Conservation (phyloP, 495 filamentous ascomycete species). For the Neurospora sp. region DNA sequence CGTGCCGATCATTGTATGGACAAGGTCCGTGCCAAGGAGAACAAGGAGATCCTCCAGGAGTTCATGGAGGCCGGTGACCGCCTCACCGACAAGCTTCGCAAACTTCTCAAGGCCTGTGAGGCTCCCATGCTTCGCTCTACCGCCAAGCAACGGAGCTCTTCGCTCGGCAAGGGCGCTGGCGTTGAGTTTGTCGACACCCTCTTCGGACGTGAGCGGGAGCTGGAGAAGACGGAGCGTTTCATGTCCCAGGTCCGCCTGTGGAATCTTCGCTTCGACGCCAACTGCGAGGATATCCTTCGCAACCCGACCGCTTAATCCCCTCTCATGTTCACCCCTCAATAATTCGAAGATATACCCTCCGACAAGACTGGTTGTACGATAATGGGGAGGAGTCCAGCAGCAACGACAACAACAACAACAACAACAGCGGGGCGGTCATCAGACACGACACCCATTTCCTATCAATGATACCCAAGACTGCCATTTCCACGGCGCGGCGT, state of each 20-base stretch:
- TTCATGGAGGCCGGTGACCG: slow-evolving; percentile 89
- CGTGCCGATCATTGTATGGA: slow-evolving; percentile 74
- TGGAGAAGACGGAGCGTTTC: slow-evolving; percentile 88
- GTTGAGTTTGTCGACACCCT: slow-evolving; percentile 96
- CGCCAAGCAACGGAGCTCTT: slow-evolving; percentile 50
- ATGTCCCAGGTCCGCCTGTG: slow-evolving; percentile 90
- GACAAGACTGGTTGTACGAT: slow-evolving; percentile 23
- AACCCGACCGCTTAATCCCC: slow-evolving; percentile 39
- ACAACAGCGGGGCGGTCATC: background rate
- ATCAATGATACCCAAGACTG: background rate
- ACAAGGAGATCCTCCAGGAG: slow-evolving; percentile 74
- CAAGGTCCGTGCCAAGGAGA: slow-evolving; percentile 60
- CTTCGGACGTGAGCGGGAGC: slow-evolving; percentile 85
- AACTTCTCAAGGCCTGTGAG: slow-evolving; percentile 82
- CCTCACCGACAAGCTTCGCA: slow-evolving; percentile 76
- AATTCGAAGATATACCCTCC: slow-evolving; percentile 8
- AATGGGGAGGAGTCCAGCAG: slow-evolving; percentile 19
- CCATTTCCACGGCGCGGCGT: background rate
- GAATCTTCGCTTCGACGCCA: slow-evolving; percentile 92
- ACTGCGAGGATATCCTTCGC: slow-evolving; percentile 85
- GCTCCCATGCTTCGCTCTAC: slow-evolving; percentile 67
- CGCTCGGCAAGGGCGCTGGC: slow-evolving; percentile 87
- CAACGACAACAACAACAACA: background rate
- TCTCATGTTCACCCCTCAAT: slow-evolving; percentile 1
- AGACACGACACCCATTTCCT: background rate